Evolutionary conservation across 1,284 basidiomycete species (phyloP), one percentile per base, ranked within the genome.

Genomic region (Erythrobasidium hasegawianum): DNA sequence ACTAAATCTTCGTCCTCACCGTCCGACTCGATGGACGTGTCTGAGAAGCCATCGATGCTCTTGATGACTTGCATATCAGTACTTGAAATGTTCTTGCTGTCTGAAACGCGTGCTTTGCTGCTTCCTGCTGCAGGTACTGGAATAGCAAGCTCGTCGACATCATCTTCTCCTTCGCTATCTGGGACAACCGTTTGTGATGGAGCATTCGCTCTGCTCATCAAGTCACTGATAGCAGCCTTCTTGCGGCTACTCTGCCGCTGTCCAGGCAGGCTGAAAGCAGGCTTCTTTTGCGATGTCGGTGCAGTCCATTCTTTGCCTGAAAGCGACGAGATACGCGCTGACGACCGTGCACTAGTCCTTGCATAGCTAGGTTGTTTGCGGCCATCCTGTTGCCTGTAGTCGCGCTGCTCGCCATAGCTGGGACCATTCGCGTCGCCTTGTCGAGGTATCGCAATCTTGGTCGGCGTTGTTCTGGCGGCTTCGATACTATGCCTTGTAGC

Each of bases 181-280:
- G 33, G 33, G 11, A 33, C 33, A 4, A 33, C 33, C 33, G 33
- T 33, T 11, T 33, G 33, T 24, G 45, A 4, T n/a, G 45, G n/a
- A 47, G 45, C 22, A 11, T 33, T 33, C 38, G 16, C 39, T 26
- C 53, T 40, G 20, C 53, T 29, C 20, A 64, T 39, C 9, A 64
- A 26, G 18, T 57, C 61, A 24, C 38, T 57, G 2, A 64, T 54
- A 24, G 26, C 38, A 9, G 29, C 54, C 38, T 47, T 22, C 33
- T 56, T 64, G 13, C 27, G 27, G 27, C 40, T 64, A 24, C 50
- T 43, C 27, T 40, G 55, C 16, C 53, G 33, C 29, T 64, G 52
- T 18, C 61, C 61, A 18, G 61, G 61, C 27, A 64, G 20, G 5
- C 40, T 64, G 43, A 56, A 64, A 20, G 50, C 26, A 33, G 52